Conservation (phyloP, 2,329 filamentous ascomycete species). For the Trichoderma cornu-damae region DNA sequence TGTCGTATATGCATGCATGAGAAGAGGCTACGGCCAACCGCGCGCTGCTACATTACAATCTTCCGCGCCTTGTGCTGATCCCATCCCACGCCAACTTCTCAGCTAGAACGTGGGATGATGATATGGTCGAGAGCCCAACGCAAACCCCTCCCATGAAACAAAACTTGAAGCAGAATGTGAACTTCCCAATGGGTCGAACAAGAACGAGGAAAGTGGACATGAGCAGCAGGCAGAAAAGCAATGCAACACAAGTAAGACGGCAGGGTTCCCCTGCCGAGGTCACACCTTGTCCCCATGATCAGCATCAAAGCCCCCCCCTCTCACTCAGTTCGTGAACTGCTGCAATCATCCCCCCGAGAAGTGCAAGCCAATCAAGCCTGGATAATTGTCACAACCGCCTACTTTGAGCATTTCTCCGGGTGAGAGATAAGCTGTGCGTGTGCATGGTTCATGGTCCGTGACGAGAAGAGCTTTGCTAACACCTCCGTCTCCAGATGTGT, state of each 20-base stretch:
- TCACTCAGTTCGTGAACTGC: background rate
- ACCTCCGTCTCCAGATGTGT: background rate
- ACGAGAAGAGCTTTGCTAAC: background rate
- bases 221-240: background rate
- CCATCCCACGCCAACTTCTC: background rate
- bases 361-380: background rate
- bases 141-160: background rate
- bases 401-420: background rate
- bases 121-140: background rate
- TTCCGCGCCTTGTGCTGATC: background rate
- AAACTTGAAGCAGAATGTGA: background rate
- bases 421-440: background rate
- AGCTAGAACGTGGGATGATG: background rate
- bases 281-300: background rate
- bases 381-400: background rate
- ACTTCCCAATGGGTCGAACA: background rate
- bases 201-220: background rate
- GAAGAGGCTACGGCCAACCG: background rate
- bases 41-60: background rate
- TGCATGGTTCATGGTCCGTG: background rate
- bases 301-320: background rate
- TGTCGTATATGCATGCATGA: background rate
- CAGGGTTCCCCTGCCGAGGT: background rate
- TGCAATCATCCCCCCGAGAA: background rate
- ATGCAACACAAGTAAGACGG: conserved; percentile 1